Percentiles rank a stretch among this genome's conserved stretches.
phyloP scores from a whole-genome alignment of 164 flowering plant genomes.

The Stephania cephalantha region DNA sequence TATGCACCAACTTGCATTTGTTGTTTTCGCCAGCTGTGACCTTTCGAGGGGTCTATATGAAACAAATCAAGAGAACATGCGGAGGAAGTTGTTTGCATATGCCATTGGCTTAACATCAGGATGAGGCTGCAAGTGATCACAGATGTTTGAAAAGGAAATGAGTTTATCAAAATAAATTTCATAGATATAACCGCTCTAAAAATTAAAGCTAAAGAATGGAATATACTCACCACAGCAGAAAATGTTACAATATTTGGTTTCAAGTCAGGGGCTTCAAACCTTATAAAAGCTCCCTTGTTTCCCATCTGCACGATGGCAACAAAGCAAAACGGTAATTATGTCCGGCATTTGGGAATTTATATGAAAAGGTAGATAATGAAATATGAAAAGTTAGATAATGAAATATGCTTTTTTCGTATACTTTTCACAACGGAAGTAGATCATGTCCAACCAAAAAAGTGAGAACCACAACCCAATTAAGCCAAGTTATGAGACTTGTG shows the following conservation, averaged over 20 bases:
- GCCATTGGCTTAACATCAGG: conserved; percentile 98
- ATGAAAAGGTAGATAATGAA: no score
- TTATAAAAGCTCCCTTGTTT: conserved; percentile 93
- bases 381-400: no score
- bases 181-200: not conserved
- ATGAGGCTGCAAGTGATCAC: conserved; percentile 57
- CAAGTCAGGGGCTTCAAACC: conserved; percentile 80
- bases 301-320: conserved; percentile 70
- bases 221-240: conserved; percentile 80
- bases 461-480: no score
- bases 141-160: not conserved
- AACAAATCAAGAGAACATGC: conserved; percentile 55
- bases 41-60: not conserved
- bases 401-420: no score
- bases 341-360: not conserved
- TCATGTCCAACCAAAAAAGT: no score
- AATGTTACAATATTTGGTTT: conserved; percentile 88
- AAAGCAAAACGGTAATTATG: not conserved
- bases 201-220: not conserved
- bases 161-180: not conserved
- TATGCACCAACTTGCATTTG: not conserved
- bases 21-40: not conserved
- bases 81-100: conserved; percentile 89
- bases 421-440: no score
- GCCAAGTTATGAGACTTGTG: no score